Evolutionary conservation across 1,284 basidiomycete genomes (phyloP).

Genomic region (Leccinum subspadiceum): DNA sequence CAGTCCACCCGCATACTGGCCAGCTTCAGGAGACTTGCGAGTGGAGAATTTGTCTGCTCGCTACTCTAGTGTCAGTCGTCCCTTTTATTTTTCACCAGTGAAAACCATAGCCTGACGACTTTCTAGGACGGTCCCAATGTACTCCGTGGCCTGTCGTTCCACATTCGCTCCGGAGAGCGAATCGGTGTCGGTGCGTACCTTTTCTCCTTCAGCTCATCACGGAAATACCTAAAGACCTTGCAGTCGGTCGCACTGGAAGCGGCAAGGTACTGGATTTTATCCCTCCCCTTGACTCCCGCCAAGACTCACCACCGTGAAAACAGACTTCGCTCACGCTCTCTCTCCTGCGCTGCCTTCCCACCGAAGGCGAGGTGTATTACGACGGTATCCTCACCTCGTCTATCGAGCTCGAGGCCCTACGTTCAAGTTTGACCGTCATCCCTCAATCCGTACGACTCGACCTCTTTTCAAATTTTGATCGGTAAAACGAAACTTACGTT

Average conservation of each 20-base stretch:
- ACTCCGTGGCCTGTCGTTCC: slow-evolving; percentile 10
- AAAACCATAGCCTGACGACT: neutral
- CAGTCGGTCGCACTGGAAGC: slow-evolving; percentile 18
- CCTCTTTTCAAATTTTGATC: too few relatives aligned
- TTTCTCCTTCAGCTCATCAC: too few relatives aligned
- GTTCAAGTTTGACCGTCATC: slow-evolving; percentile 64
- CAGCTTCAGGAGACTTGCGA: slow-evolving; percentile 63
- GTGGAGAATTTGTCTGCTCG: slow-evolving; percentile 60
- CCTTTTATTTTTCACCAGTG: neutral
- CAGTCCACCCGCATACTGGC: slow-evolving; percentile 77
- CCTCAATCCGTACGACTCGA: slow-evolving; percentile 43
- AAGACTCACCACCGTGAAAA: neutral
- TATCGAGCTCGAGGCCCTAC: slow-evolving; percentile 31
- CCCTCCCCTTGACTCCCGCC: neutral
- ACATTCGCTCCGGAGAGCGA: slow-evolving; percentile 12
- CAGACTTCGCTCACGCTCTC: slow-evolving; percentile 50
- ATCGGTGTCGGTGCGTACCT: slow-evolving; percentile 13
- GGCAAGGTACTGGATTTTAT: slow-evolving; percentile 8
- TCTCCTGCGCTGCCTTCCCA: slow-evolving; percentile 55
- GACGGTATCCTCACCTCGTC: slow-evolving; percentile 44
- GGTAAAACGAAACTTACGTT: neutral
- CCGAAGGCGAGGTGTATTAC: slow-evolving; percentile 55
- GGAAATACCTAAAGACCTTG: neutral
- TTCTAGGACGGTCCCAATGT: slow-evolving; percentile 10
- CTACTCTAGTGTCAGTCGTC: slow-evolving; percentile 43